Conservation (phyloP, 805 yeast genomes). For the Cyberlindnera maclurae region DNA sequence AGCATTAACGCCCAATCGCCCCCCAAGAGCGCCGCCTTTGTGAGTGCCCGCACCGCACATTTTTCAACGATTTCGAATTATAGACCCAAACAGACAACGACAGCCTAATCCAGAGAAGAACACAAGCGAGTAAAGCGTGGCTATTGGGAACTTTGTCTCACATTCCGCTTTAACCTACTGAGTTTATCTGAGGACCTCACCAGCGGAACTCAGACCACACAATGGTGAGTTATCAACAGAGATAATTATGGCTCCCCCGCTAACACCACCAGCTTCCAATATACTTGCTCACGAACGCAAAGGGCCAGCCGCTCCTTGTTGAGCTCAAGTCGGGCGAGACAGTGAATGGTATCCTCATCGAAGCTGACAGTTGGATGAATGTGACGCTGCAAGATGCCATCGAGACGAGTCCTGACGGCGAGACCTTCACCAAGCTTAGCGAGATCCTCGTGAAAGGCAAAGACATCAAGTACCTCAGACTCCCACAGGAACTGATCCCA, state of each 20-base stretch:
- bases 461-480: conserved; percentile 70
- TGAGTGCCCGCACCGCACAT: too few relatives aligned
- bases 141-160: too few relatives aligned
- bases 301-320: conserved; percentile 78
- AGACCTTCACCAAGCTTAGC: conserved; percentile 51
- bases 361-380: conserved; percentile 96
- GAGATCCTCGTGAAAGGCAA: conserved; percentile 82
- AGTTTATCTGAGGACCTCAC: too few relatives aligned
- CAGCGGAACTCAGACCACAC: too few relatives aligned
- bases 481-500: conserved; percentile 72
- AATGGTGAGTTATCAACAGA: conserved; percentile 1
- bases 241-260: background rate
- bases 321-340: conserved; percentile 92
- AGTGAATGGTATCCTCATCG: conserved; percentile 72
- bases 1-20: too few relatives aligned
- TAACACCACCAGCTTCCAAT: conserved; percentile 62
- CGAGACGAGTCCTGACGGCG: conserved; percentile 57
- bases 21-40: too few relatives aligned
- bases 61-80: too few relatives aligned
- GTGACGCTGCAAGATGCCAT: conserved; percentile 72
- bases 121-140: too few relatives aligned
- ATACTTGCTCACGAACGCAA: conserved; percentile 83
- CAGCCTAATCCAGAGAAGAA: too few relatives aligned
- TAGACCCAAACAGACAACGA: too few relatives aligned
- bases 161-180: too few relatives aligned